phyloP scores from a whole-genome alignment of 169 alveolate genomes.

The Theileria orientalis region DNA sequence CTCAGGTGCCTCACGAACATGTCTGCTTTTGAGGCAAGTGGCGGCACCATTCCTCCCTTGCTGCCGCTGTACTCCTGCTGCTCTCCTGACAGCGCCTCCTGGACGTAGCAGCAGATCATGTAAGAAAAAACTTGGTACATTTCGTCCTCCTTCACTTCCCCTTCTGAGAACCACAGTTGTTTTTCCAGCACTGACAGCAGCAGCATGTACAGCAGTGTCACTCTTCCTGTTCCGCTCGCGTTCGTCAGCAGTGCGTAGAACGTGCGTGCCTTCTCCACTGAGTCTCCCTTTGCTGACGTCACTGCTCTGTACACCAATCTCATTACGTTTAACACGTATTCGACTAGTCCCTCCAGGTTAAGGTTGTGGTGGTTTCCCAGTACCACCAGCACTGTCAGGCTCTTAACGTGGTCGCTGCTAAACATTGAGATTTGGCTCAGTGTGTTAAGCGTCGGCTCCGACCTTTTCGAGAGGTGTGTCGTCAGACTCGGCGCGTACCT shows the following conservation, averaged over 20 bases:
- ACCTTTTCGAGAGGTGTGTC: slow-evolving; percentile 17
- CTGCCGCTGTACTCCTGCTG: not conserved
- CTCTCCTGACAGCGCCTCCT: not conserved
- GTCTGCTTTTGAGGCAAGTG: slow-evolving; percentile 12
- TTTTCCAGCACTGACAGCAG: not conserved
- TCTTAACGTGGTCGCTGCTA: slow-evolving; percentile 54
- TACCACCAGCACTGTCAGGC: slow-evolving; percentile 38
- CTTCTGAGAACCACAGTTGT: slow-evolving; percentile 2
- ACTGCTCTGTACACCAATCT: slow-evolving; percentile 3
- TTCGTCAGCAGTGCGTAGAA: slow-evolving; percentile 13
- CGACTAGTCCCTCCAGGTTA: slow-evolving; percentile 5
- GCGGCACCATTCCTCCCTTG: slow-evolving; percentile 25
- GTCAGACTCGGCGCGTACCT: slow-evolving; percentile 31
- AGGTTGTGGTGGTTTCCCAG: slow-evolving; percentile 31
- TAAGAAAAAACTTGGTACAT: not conserved
- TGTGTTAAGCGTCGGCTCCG: slow-evolving; percentile 25
- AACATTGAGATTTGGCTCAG: slow-evolving; percentile 30
- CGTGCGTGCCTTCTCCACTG: not conserved
- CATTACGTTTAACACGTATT: slow-evolving; percentile 3
- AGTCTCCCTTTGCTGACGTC: not conserved
- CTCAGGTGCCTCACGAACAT: slow-evolving; percentile 53
- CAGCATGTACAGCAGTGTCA: slow-evolving; percentile 6
- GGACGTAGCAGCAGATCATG: not conserved
- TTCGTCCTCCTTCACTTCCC: not conserved
- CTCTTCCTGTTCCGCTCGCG: not conserved